phyloP scores from a whole-genome alignment of 1,284 basidiomycete species.

The Irpex lacteus region DNA sequence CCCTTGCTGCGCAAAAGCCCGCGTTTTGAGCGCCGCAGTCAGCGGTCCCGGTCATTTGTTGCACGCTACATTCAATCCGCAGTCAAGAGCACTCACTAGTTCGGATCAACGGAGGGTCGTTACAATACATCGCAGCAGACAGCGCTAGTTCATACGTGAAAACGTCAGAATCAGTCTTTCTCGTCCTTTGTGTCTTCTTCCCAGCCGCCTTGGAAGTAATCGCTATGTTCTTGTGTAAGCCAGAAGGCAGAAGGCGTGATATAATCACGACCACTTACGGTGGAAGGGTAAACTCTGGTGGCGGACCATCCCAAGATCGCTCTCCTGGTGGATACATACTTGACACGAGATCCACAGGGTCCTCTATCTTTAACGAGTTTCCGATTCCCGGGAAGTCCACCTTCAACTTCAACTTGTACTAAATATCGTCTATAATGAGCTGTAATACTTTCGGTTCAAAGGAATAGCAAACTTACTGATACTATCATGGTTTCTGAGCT shows the following conservation, averaged over 20 bases:
- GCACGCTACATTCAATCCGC: background rate
- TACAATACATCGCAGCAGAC: background rate
- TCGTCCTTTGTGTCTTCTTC: background rate
- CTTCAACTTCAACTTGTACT: constrained; percentile 12
- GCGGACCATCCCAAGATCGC: constrained; percentile 7
- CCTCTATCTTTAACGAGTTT: constrained; percentile 4
- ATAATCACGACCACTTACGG: background rate
- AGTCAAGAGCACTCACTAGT: background rate
- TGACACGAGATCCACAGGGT: constrained; percentile 7
- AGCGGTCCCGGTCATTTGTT: background rate
- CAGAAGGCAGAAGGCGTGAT: background rate
- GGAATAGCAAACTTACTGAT: background rate
- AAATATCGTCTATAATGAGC: background rate
- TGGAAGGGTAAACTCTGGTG: constrained; percentile 8
- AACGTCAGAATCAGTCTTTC: background rate
- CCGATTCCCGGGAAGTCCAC: constrained; percentile 14
- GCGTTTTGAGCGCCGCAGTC: background rate
- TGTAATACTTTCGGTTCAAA: background rate
- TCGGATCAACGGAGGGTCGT: background rate
- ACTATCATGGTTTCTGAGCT: constrained; percentile 1
- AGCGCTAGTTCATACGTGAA: background rate
- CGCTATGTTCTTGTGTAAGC: background rate
- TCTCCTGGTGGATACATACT: background rate
- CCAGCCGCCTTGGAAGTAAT: background rate
- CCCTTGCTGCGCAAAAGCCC: too few relatives aligned